A percentile compares a stretch with the other conserved stretches of the same genome.
Evolutionary conservation across 75 land plant genomes (phyloP).

Genomic region (Sequoiadendron giganteum): DNA sequence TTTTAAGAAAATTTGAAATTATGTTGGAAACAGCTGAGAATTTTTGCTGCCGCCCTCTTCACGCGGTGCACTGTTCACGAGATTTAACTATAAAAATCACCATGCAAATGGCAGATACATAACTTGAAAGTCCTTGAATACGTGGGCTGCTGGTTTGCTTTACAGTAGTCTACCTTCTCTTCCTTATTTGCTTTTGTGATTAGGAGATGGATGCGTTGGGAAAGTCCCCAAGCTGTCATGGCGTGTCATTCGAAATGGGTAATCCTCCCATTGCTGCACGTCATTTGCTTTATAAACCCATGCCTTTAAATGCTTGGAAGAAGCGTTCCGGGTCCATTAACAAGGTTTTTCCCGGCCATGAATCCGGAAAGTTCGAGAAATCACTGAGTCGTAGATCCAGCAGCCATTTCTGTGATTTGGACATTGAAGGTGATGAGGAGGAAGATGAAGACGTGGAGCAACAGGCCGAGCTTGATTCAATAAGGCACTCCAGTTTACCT

Average conservation of each 20-base stretch:
- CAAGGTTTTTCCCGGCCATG: background rate
- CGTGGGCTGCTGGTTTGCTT: no score
- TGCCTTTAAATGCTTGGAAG: background rate
- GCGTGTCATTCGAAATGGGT: background rate
- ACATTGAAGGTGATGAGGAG: background rate
- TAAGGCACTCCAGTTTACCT: background rate
- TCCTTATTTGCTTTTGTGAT: no score
- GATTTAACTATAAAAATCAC: no score
- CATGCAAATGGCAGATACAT: no score
- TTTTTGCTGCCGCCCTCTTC: no score
- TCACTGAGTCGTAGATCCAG: background rate
- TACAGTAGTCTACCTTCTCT: no score
- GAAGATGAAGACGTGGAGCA: background rate
- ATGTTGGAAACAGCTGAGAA: no score
- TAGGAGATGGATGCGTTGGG: background rate
- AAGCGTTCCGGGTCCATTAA: background rate
- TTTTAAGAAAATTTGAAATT: no score
- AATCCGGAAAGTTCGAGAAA: background rate
- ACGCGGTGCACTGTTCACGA: no score
- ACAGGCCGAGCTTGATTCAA: background rate
- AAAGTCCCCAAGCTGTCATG: background rate
- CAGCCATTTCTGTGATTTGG: constrained; percentile 5
- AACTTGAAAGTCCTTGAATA: no score
- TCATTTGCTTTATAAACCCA: background rate
- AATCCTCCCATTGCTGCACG: background rate